Evolutionary conservation across 1,284 basidiomycete species (phyloP), one percentile per base, ranked within the genome.

Genomic region (Trichosporon inkin): DNA sequence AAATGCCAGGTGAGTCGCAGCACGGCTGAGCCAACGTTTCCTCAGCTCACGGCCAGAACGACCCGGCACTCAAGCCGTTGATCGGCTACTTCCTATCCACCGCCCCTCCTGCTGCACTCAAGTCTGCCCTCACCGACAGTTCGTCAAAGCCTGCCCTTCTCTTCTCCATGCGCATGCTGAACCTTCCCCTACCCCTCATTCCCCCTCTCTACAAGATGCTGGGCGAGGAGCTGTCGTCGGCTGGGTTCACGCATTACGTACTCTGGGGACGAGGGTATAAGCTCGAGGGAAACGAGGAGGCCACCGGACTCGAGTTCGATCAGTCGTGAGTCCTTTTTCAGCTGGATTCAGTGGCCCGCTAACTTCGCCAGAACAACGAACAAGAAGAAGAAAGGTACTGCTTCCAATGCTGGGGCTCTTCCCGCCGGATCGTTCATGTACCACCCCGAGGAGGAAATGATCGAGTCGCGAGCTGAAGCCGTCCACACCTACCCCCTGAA

Each of bases 141-240:
- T 62, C 71, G 4, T 74, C 71, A 24, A 85, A 88, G 62, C 83
- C 93, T 54, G 92, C 90, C 0, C 81, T 94, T 19, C 82, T 95
- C 13, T 81, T 96, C 67, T 89, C 87, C 61, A 90, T 95, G 72
- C 83, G 93, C 1, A 81, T 96, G 58, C 83, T 94, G 69, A 97
- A 96, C 75, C 92, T 97, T 84, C 93, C 93, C 0, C 86, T 91
- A 4, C 89, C 95, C 68, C 84, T 92, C 40, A 83, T 93, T 17
- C 88, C 91, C 11, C 92, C 90, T 1, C 88, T 94, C 85, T 95
- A 93, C 77, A 82, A 83, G 56, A 91, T 95, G 88, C 81, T 96
- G 20, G 79, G 81, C 0, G 85, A 88, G 51, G 92, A 97, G 73
- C 80, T 94, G n/a, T 88, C 88, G 1, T 75, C 37, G 16, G 57